These are phyloP conservation scores for Nakazawaea siamensis DNA, from an alignment of 805 yeast species.

Conservation along the genomic window DNA sequence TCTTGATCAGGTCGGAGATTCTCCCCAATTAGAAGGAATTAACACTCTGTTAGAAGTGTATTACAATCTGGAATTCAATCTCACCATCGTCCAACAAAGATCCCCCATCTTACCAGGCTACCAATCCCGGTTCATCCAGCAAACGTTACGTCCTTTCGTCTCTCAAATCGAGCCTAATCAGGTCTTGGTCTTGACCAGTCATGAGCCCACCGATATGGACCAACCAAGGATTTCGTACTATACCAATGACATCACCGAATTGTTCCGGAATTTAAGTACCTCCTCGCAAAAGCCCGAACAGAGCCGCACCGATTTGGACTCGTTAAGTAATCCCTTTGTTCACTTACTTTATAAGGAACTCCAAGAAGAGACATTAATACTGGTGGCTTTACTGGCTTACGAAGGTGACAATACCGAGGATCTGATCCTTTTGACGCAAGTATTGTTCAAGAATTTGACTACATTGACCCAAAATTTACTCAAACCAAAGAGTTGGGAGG, in stretches of 20 bases:
- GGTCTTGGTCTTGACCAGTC: conserved; percentile 61
- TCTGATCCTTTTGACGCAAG: conserved; percentile 43
- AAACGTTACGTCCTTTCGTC: conserved; percentile 45
- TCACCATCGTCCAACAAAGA: conserved; percentile 70
- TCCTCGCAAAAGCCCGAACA: background rate
- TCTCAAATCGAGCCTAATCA: conserved; percentile 28
- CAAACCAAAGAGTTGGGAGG: conserved; percentile 74
- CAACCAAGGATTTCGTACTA: conserved; percentile 15
- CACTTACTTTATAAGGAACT: conserved; percentile 1
- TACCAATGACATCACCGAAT: conserved; percentile 17
- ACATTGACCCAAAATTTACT: background rate
- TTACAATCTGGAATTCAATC: conserved; percentile 26
- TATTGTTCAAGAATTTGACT: background rate
- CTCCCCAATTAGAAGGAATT: conserved; percentile 24
- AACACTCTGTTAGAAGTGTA: conserved; percentile 65
- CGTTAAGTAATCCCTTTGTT: background rate
- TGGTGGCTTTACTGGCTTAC: conserved; percentile 30
- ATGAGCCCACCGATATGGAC: conserved; percentile 50
- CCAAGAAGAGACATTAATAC: conserved; percentile 11
- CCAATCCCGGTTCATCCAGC: conserved; percentile 38
- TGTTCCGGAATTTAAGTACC: conserved; percentile 14
- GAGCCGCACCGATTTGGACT: background rate
- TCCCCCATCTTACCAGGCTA: conserved; percentile 75
- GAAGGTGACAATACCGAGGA: conserved; percentile 87
- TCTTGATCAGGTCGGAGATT: conserved; percentile 11